Conservation (phyloP, 306 rosid species). For the Rosa chinensis region DNA sequence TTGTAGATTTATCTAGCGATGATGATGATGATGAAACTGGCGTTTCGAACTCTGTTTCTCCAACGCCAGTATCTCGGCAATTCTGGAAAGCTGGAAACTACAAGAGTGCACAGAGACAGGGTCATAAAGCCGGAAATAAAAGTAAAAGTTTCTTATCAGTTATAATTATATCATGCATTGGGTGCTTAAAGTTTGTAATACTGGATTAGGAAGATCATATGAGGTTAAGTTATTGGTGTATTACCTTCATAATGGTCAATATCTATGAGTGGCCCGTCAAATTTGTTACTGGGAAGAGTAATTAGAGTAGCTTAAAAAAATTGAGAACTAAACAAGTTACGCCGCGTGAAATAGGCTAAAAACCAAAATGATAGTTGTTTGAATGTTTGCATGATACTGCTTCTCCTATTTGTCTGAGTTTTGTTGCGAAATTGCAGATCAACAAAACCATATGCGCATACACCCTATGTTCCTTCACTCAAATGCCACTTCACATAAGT, state of each 20-base stretch:
- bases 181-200: neutral
- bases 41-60: constrained; percentile 33
- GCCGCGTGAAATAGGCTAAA: neutral
- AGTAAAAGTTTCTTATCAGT: constrained; percentile 37
- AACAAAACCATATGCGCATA: constrained; percentile 62
- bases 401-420: neutral
- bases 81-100: constrained; percentile 95
- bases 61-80: constrained; percentile 64
- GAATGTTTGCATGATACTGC: neutral
- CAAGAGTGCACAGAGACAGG: constrained; percentile 35
- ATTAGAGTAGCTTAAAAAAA: neutral
- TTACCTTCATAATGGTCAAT: neutral
- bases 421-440: constrained; percentile 47
- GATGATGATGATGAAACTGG: constrained; percentile 64
- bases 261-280: neutral
- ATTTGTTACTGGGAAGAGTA: neutral
- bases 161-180: neutral
- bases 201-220: neutral
- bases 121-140: constrained; percentile 43
- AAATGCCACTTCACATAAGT: constrained; percentile 96
- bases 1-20: constrained; percentile 60
- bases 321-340: neutral
- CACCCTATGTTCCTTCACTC: constrained; percentile 96
- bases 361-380: neutral
- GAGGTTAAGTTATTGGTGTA: neutral